A percentile compares a stretch with the other conserved stretches of the same genome.
Evolutionary conservation across 192 early-diverging fungal species (phyloP).

Genomic region (Rhizophagus prolifer): DNA sequence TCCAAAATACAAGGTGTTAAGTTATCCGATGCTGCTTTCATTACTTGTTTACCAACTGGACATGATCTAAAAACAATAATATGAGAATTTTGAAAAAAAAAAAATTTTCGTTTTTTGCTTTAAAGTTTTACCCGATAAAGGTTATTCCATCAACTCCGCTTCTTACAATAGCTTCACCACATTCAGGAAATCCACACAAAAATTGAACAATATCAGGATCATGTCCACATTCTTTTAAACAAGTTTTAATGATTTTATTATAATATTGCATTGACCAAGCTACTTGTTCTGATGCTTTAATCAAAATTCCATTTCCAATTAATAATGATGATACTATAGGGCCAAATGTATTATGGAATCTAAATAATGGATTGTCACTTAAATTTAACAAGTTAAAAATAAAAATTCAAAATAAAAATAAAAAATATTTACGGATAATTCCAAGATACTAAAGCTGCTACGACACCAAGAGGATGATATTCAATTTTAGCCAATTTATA

Average conservation of each 20-base stretch:
- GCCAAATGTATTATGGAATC: slow-evolving; percentile 73
- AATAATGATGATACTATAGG: slow-evolving; percentile 82
- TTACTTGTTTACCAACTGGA: slow-evolving; percentile 75
- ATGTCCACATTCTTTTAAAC: slow-evolving; percentile 71
- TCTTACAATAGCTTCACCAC: slow-evolving; percentile 73
- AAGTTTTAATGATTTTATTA: slow-evolving; percentile 61
- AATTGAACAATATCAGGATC: slow-evolving; percentile 77
- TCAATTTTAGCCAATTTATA: slow-evolving; percentile 76
- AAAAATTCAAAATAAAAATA: not conserved
- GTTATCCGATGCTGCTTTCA: slow-evolving; percentile 63
- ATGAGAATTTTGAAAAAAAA: not conserved
- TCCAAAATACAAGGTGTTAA: slow-evolving; percentile 87
- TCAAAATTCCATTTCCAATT: slow-evolving; percentile 80
- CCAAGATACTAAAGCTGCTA: slow-evolving; percentile 82
- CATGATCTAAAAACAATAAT: slow-evolving; percentile 48
- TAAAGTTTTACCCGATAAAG: slow-evolving; percentile 64
- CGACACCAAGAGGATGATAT: slow-evolving; percentile 80
- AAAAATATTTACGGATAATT: slow-evolving; percentile 68
- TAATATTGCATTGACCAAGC: slow-evolving; percentile 79
- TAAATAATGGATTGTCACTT: not conserved
- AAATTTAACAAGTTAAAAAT: no score
- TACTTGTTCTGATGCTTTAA: slow-evolving; percentile 84
- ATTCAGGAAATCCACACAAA: slow-evolving; percentile 76
- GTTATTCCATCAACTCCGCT: slow-evolving; percentile 73
- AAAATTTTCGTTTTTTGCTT: not conserved